Percentiles rank a stretch among this genome's conserved stretches.
Conservation (phyloP, 2,329 filamentous ascomycete genomes). For the Chalara sp. region DNA sequence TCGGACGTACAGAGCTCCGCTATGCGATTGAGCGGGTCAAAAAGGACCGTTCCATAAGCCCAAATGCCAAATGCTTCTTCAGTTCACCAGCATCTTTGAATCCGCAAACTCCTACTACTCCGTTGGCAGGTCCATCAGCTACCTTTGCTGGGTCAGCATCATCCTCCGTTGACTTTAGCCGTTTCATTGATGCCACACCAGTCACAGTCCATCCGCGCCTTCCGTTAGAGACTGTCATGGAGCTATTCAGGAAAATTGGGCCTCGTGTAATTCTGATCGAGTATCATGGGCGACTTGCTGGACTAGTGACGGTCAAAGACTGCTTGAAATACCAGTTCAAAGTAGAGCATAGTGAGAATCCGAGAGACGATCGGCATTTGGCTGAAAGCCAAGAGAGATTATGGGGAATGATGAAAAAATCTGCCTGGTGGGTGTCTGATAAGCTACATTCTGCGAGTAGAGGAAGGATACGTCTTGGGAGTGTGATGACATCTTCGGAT, state of each 20-base stretch:
- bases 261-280: conserved; percentile 90
- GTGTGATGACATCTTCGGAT: conserved; percentile 12
- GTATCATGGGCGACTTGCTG: conserved; percentile 74
- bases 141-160: conserved; percentile 55
- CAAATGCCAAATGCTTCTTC: conserved; percentile 70
- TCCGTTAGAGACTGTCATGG: conserved; percentile 94
- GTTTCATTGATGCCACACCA: conserved; percentile 84
- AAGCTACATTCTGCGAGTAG: conserved; percentile 46
- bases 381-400: conserved; percentile 57
- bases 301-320: conserved; percentile 92
- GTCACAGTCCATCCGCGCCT: conserved; percentile 86
- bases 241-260: conserved; percentile 96
- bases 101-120: conserved; percentile 16
- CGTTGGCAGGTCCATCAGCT: conserved; percentile 23
- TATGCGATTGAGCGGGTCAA: conserved; percentile 83
- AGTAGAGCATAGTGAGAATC: conserved; percentile 78
- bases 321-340: conserved; percentile 97
- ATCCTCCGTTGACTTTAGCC: conserved; percentile 69
- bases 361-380: conserved; percentile 46
- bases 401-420: conserved; percentile 50
- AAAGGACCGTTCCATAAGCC: conserved; percentile 58
- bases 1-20: conserved; percentile 83
- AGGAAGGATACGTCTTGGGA: conserved; percentile 47
- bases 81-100: conserved; percentile 38
- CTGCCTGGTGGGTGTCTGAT: conserved; percentile 52